Percentiles rank a stretch among this genome's conserved stretches.
Evolutionary conservation across 805 yeast genomes (phyloP).

Genomic region (Spencermartinsiella europaea): DNA sequence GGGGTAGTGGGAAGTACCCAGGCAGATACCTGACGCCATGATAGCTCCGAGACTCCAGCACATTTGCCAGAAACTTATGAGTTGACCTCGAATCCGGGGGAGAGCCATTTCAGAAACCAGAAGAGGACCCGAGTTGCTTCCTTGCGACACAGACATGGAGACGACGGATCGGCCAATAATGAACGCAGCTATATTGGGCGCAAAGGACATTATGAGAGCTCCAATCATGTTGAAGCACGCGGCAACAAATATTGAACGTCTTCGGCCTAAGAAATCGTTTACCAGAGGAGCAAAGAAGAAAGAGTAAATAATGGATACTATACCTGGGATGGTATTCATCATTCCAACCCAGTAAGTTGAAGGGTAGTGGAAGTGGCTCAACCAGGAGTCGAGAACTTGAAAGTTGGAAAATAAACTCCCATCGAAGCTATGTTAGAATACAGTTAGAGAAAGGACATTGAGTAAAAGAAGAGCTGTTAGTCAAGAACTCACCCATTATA

Average conservation of each 20-base stretch:
- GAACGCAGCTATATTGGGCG: slow-evolving; percentile 53
- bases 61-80: slow-evolving; percentile 67
- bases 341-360: not conserved
- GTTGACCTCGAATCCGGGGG: slow-evolving; percentile 60
- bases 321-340: not conserved
- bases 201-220: not conserved
- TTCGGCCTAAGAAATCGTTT: not conserved
- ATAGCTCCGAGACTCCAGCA: slow-evolving; percentile 72
- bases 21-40: slow-evolving; percentile 51
- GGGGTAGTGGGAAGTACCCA: slow-evolving; percentile 57
- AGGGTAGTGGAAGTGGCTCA: not conserved
- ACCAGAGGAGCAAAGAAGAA: not conserved
- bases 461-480: too few relatives aligned
- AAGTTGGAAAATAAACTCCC: not conserved
- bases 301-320: not conserved
- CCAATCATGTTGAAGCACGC: not conserved
- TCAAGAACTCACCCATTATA: not conserved
- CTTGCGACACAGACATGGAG: slow-evolving; percentile 60
- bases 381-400: not conserved
- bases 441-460: not conserved
- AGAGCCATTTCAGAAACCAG: slow-evolving; percentile 76
- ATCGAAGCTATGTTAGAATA: not conserved
- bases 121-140: slow-evolving; percentile 69
- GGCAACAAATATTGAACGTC: not conserved
- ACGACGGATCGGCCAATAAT: slow-evolving; percentile 68